These are phyloP conservation scores for Fomes fomentarius DNA, from an alignment of 1,284 basidiomycete genomes.

Conservation along the genomic window DNA sequence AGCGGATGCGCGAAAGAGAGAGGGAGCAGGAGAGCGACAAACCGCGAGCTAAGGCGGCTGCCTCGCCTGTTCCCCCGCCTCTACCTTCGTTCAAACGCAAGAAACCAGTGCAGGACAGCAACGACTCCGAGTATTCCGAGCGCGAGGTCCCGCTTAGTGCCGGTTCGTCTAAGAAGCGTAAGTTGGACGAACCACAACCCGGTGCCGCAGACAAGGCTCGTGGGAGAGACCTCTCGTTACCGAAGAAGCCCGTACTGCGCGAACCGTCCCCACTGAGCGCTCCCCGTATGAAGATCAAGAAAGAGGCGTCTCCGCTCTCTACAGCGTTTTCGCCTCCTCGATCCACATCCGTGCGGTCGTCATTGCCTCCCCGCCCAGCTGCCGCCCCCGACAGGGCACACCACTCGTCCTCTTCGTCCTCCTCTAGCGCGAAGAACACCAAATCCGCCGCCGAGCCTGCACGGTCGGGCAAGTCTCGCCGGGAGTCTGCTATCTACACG, in stretches of 20 bases:
- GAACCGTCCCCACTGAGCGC: conserved; percentile 30
- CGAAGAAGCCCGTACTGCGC: conserved; percentile 34
- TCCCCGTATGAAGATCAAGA: conserved; percentile 38
- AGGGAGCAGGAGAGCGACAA: conserved; percentile 17
- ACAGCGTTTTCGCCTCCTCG: conserved; percentile 27
- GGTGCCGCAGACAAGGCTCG: conserved; percentile 23
- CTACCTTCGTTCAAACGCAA: conserved; percentile 25
- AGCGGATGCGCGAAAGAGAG: conserved; percentile 12
- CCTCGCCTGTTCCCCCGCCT: conserved; percentile 10
- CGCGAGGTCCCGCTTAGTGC: conserved; percentile 23
- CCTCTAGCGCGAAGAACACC: conserved; percentile 27
- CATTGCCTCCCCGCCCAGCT: conserved; percentile 25
- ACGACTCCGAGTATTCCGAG: conserved; percentile 31
- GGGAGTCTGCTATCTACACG: conserved; percentile 54
- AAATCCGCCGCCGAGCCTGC: conserved; percentile 22
- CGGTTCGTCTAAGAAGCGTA: conserved; percentile 29
- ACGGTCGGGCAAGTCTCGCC: conserved; percentile 26
- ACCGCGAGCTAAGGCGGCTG: conserved; percentile 24
- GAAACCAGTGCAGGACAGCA: conserved; percentile 23
- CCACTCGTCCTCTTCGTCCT: conserved; percentile 24
- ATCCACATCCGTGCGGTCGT: conserved; percentile 13
- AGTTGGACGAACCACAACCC: conserved; percentile 25
- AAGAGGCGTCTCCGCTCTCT: conserved; percentile 34
- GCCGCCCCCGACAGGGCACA: conserved; percentile 23
- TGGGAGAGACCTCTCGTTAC: conserved; percentile 32